Base-by-base conservation (phyloP, 805 yeast species). In the Candida arabinofermentans region DNA sequence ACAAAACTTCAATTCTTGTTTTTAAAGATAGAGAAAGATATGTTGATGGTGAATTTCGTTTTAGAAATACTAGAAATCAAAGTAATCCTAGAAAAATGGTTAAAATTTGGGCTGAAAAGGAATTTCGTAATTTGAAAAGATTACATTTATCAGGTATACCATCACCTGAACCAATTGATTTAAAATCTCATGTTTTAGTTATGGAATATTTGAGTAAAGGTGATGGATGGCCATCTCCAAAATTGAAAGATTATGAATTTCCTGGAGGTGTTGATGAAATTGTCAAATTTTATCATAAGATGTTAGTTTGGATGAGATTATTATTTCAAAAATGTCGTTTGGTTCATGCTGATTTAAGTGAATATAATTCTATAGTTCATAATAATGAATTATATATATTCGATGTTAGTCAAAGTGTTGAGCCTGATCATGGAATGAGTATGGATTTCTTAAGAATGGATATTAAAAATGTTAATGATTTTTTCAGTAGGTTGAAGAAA, bases 71-170 rank as follows among this genome's bases (percentile, higher is more conserved):
- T 6, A 87, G 91, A 53, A 77, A 74, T 43, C 89, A 86, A 55
- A 88, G 89, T 50, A 93, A 93, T 58, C 98, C 98, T 8, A 74
- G 99, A 57, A 91, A 91, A 59, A 91, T 93, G 97, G 96, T 93
- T 48, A 88, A 87, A 62, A 75, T 90, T 19, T 93, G 99, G 99
- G 98, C 99, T 0, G 99, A 93, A 61, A 93, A 93, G 59, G 99
- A 93, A 66, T 91, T 90, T 51, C 69, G 99, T 42, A 93, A 93
- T 59, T 71, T 93, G 62, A 91, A 87, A 61, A 75, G 99, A 57
- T 71, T 93, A 17, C 69, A 84, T 60, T 59, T 74, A 35, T 74
- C 81, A 42, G 96, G 95, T 0, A 84, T 93, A 27, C 93, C 95
- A n/a, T 83, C 88, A 30, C 99, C 99, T 0, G 85, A 86, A 58